A percentile compares a stretch with the other conserved stretches of the same genome.
phyloP scores from a whole-genome alignment of 345 rosid genomes.

The Odontarrhena argentea region DNA sequence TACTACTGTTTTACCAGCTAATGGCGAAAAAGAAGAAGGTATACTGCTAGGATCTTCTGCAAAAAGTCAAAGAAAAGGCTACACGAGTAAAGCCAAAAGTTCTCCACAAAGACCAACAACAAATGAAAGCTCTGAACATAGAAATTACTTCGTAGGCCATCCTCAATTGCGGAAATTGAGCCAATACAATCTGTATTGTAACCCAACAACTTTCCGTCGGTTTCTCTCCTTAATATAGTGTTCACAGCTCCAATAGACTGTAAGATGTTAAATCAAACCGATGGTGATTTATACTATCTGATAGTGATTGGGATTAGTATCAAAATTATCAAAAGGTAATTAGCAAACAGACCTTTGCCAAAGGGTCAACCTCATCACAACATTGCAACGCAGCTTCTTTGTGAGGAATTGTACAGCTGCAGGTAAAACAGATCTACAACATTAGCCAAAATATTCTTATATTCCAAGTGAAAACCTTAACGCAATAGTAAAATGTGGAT shows the following conservation, averaged over 20 bases:
- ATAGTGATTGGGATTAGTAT: slow-evolving; percentile 8
- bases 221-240: slow-evolving; percentile 75
- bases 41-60: slow-evolving; percentile 41
- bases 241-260: slow-evolving; percentile 98
- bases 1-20: slow-evolving; percentile 79
- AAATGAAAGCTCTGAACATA: slow-evolving; percentile 15
- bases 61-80: slow-evolving; percentile 16
- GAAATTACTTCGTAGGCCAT: slow-evolving; percentile 72
- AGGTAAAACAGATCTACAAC: slow-evolving; percentile 30
- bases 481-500: neutral
- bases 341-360: slow-evolving; percentile 70
- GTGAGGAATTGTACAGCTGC: slow-evolving; percentile 92
- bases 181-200: slow-evolving; percentile 89
- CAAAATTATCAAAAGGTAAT: neutral
- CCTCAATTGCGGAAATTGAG: slow-evolving; percentile 96
- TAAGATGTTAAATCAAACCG: slow-evolving; percentile 31
- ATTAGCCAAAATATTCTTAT: slow-evolving; percentile 8
- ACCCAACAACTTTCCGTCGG: slow-evolving; percentile 77
- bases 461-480: neutral
- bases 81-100: slow-evolving; percentile 24
- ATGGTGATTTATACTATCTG: neutral
- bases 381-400: slow-evolving; percentile 83
- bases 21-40: slow-evolving; percentile 58
- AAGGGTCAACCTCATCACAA: slow-evolving; percentile 85
- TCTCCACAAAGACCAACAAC: slow-evolving; percentile 6